Evolutionary conservation across 495 filamentous ascomycete genomes (phyloP).

Genomic region (Tuber umbilicatum): DNA sequence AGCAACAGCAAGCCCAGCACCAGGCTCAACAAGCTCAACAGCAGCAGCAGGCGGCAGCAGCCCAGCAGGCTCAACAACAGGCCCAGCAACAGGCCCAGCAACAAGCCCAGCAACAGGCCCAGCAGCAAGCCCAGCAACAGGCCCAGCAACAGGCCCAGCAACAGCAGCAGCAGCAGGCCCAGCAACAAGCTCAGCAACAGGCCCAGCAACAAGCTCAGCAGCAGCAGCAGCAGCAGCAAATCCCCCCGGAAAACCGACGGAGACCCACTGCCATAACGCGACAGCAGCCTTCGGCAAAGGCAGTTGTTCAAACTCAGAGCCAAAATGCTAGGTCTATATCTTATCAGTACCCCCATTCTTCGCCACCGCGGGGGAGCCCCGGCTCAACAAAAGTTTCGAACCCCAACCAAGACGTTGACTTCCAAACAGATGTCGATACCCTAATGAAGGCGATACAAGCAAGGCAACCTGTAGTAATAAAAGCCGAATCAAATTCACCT

Average conservation of each 20-base stretch:
- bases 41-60: slow-evolving; percentile 10
- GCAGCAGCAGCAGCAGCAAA: slow-evolving; percentile 26
- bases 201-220: slow-evolving; percentile 16
- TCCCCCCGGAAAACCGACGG: slow-evolving; percentile 28
- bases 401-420: slow-evolving; percentile 50
- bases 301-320: slow-evolving; percentile 24
- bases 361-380: slow-evolving; percentile 32
- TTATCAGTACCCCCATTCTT: slow-evolving; percentile 33
- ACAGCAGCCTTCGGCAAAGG: background rate
- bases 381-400: slow-evolving; percentile 37
- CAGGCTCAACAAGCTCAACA: slow-evolving; percentile 23
- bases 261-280: background rate
- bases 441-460: slow-evolving; percentile 88
- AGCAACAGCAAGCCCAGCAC: slow-evolving; percentile 43
- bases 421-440: slow-evolving; percentile 78
- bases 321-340: slow-evolving; percentile 30
- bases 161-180: slow-evolving; percentile 16
- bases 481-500: slow-evolving; percentile 40
- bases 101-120: slow-evolving; percentile 17
- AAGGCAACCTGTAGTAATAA: slow-evolving; percentile 45
- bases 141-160: slow-evolving; percentile 16
- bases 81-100: slow-evolving; percentile 27
- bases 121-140: slow-evolving; percentile 15
- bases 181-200: slow-evolving; percentile 24
- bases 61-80: slow-evolving; percentile 18